Conservation (phyloP, 805 yeast genomes). For the Yamadazyma phyllophila region DNA sequence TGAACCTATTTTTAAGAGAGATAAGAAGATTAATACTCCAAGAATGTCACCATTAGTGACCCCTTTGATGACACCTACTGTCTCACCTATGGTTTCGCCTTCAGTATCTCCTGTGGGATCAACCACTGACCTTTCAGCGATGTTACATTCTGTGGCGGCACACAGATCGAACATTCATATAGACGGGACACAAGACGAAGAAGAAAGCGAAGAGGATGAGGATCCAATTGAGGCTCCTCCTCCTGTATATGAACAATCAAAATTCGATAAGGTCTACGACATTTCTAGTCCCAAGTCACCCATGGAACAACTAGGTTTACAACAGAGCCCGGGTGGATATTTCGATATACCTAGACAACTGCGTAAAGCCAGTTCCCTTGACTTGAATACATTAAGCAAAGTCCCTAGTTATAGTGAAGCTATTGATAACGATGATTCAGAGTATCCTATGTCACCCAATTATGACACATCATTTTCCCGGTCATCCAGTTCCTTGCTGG, state of each 20-base stretch:
- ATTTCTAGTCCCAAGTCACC: slow-evolving; percentile 33
- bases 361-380: slow-evolving; percentile 14
- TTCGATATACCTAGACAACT: slow-evolving; percentile 26
- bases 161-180: not conserved
- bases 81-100: slow-evolving; percentile 3
- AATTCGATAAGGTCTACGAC: slow-evolving; percentile 38
- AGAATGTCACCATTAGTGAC: slow-evolving; percentile 8
- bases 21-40: slow-evolving; percentile 12
- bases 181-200: slow-evolving; percentile 14
- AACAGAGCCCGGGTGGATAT: slow-evolving; percentile 20
- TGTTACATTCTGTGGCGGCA: not conserved
- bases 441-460: slow-evolving; percentile 21
- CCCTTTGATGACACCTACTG: slow-evolving; percentile 6
- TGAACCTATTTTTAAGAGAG: slow-evolving; percentile 31
- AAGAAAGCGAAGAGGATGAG: slow-evolving; percentile 19
- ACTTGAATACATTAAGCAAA: slow-evolving; percentile 23
- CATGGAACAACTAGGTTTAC: slow-evolving; percentile 29
- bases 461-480: slow-evolving; percentile 12
- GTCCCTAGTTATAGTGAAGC: slow-evolving; percentile 44
- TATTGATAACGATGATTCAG: slow-evolving; percentile 35
- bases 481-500: slow-evolving; percentile 4
- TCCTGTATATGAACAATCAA: slow-evolving; percentile 41
- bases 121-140: slow-evolving; percentile 3
- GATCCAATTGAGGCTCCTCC: slow-evolving; percentile 37
- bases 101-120: slow-evolving; percentile 8